Evolutionary conservation across 2,329 filamentous ascomycete genomes (phyloP), one percentile per base, ranked within the genome.

Genomic region (Chalara sp.): DNA sequence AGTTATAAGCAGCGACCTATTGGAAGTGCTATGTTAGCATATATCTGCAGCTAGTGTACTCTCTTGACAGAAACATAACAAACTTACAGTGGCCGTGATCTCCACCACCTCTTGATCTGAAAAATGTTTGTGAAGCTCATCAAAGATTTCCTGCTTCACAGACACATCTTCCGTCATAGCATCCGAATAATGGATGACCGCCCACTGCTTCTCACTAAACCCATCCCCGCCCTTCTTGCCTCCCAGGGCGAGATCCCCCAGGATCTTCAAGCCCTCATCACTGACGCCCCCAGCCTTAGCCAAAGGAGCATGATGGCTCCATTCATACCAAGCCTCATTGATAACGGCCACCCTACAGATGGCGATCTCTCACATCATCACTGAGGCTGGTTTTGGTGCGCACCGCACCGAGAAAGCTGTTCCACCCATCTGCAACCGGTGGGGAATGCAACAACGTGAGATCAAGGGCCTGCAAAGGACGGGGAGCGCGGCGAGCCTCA

Each of bases 241-340:
- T 49, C 62, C 46, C 63, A 69, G 50, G 50, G 66, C 60, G 10
- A 28, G 47, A 13, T 51, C 49, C 29, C 48, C 58, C 11, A 64
- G 46, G 1, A 55, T 32, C 56, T 61, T 56, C 56, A 64, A 52
- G 3, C 56, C 61, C 50, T 61, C 60, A 12, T 63, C 60, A 44
- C 53, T 58, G 7, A 64, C 61, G 6, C 62, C 62, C 7, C 61
- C 62, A 6, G 51, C 59, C 47, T 64, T 29, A 10, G 61, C 71
- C 5, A 78, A 76, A 11, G 88, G 88, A 12, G 83, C 83, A 65
- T 95, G 89, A 49, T 88, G 80, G 35, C 72, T 78, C 89, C 87
- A 95, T 67, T 95, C 89, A 68, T 90, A 95, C 82, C 86, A 89
- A 1, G 89, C 89, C 13, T 76, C 69, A 68, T 95, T 95, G 61